A percentile compares a stretch with the other conserved stretches of the same genome.
Evolutionary conservation across 495 filamentous ascomycete genomes (phyloP).

Genomic region (Neurospora sp.): DNA sequence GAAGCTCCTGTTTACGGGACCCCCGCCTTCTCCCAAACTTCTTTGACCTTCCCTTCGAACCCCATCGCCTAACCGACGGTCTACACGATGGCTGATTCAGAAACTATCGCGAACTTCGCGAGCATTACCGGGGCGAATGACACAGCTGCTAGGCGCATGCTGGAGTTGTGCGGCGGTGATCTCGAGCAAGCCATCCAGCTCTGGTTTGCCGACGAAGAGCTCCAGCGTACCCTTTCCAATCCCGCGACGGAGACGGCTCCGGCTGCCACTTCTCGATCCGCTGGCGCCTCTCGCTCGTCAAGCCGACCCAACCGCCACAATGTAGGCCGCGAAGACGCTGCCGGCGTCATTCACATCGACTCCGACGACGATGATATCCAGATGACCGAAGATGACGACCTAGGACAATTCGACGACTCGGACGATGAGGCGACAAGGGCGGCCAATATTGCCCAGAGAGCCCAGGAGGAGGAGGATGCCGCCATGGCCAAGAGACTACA

Average conservation of each 20-base stretch:
- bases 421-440: slow-evolving; percentile 22
- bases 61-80: background rate
- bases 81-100: slow-evolving; percentile 54
- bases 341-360: slow-evolving; percentile 60
- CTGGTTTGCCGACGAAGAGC: slow-evolving; percentile 74
- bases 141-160: slow-evolving; percentile 63
- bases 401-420: slow-evolving; percentile 17
- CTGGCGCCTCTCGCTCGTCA: slow-evolving; percentile 1
- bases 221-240: slow-evolving; percentile 37
- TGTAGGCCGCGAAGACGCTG: slow-evolving; percentile 38
- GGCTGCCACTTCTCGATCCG: slow-evolving; percentile 12
- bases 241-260: slow-evolving; percentile 24
- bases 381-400: slow-evolving; percentile 49
- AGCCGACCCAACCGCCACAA: slow-evolving; percentile 13
- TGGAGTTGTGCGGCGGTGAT: slow-evolving; percentile 71
- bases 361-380: slow-evolving; percentile 49
- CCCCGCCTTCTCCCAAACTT: background rate
- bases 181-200: slow-evolving; percentile 79
- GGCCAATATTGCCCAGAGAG: slow-evolving; percentile 30
- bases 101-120: slow-evolving; percentile 48
- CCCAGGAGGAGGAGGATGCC: slow-evolving; percentile 72
- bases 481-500: slow-evolving; percentile 86
- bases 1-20: background rate
- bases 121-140: slow-evolving; percentile 55
- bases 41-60: background rate